These are phyloP conservation scores for Corchorus capsularis DNA, from an alignment of 345 rosid species.

Conservation along the genomic window DNA sequence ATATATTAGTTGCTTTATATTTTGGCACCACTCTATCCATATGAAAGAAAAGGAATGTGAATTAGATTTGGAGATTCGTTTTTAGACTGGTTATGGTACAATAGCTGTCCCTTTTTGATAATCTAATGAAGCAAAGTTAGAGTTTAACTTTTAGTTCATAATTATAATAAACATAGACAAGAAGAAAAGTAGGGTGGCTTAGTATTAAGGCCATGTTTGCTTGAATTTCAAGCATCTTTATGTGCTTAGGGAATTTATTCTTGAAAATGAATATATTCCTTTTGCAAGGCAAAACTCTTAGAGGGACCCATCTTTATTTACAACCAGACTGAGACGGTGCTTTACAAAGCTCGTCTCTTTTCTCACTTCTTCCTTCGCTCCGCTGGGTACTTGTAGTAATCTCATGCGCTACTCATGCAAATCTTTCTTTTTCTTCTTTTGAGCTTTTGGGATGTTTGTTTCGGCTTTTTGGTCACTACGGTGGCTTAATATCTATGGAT, in stretches of 20 bases:
- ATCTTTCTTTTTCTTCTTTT: neutral
- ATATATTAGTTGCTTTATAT: slow-evolving; percentile 11
- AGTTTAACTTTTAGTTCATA: slow-evolving; percentile 60
- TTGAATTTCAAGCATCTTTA: slow-evolving; percentile 89
- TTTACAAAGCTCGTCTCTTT: slow-evolving; percentile 31
- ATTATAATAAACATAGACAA: slow-evolving; percentile 26
- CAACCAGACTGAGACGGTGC: slow-evolving; percentile 22
- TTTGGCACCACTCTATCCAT: slow-evolving; percentile 29
- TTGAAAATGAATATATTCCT: slow-evolving; percentile 78
- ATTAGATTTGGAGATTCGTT: slow-evolving; percentile 42
- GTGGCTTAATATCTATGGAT: neutral
- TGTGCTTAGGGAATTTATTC: slow-evolving; percentile 68
- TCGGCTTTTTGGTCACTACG: no score
- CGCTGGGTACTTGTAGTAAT: neutral
- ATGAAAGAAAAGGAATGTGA: slow-evolving; percentile 13
- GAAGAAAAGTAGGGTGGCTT: slow-evolving; percentile 54
- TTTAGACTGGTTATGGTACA: slow-evolving; percentile 22
- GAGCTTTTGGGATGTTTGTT: neutral
- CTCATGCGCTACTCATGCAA: neutral
- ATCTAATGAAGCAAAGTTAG: slow-evolving; percentile 51
- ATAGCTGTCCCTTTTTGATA: slow-evolving; percentile 26
- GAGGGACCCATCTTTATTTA: slow-evolving; percentile 40
- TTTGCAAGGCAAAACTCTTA: slow-evolving; percentile 31
- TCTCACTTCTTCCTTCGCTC: slow-evolving; percentile 1
- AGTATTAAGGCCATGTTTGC: slow-evolving; percentile 66